phyloP scores from a whole-genome alignment of 495 filamentous ascomycete genomes.

The Podospora anserina region DNA sequence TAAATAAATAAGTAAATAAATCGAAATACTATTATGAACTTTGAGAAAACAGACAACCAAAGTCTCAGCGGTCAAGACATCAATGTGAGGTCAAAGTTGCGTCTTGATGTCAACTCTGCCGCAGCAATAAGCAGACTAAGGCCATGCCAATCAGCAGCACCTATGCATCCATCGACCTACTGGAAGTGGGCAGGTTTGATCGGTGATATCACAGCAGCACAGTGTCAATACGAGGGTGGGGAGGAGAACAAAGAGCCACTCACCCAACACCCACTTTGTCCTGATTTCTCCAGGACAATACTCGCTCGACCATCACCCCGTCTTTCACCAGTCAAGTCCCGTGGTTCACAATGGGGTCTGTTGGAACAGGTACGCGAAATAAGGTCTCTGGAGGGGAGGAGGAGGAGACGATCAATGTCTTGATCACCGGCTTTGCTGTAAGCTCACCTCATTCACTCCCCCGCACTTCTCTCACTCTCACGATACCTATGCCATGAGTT shows the following conservation, averaged over 20 bases:
- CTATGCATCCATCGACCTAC: background rate
- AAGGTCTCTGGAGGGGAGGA: conserved; percentile 4
- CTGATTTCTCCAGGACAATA: background rate
- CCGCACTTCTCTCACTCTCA: conserved; percentile 4
- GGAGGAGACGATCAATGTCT: conserved; percentile 58
- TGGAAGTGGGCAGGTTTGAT: background rate
- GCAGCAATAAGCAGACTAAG: background rate
- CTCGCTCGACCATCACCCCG: background rate
- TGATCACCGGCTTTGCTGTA: conserved; percentile 74
- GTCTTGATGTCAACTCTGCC: background rate
- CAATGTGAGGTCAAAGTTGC: background rate
- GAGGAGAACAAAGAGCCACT: background rate
- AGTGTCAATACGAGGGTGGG: background rate
- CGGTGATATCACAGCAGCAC: background rate
- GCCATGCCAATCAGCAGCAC: background rate
- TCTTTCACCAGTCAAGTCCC: background rate
- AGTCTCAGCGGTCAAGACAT: background rate
- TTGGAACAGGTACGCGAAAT: background rate
- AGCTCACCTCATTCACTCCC: conserved; percentile 29
- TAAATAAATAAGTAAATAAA: no score
- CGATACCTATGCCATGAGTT: background rate
- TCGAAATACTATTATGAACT: background rate
- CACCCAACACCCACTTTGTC: background rate
- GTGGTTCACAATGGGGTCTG: conserved; percentile 38
- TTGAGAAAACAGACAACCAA: background rate